Percentiles rank a stretch among this genome's conserved stretches.
These are phyloP conservation scores for Lactarius sanguifluus DNA, from an alignment of 768 basidiomycete species.

Conservation along the genomic window DNA sequence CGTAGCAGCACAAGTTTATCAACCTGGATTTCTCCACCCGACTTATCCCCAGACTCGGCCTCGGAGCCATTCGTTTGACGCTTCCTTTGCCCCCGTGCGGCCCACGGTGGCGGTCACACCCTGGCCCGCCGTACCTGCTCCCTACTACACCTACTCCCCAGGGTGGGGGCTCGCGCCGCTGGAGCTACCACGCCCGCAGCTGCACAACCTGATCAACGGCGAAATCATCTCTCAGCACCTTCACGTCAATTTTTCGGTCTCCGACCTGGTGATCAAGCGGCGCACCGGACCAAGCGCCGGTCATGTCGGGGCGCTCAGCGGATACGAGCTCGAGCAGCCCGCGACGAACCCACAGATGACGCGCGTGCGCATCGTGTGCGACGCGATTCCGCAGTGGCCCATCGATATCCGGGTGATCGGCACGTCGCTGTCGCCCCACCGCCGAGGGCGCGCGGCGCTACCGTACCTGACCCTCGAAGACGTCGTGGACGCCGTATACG, in stretches of 20 bases:
- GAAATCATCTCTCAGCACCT: slow-evolving; percentile 18
- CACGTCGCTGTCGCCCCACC: slow-evolving; percentile 24
- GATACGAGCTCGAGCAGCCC: slow-evolving; percentile 28
- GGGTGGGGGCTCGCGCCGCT: slow-evolving; percentile 8
- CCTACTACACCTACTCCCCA: slow-evolving; percentile 21
- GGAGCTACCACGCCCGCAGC: slow-evolving; percentile 26
- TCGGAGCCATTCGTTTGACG: slow-evolving; percentile 27
- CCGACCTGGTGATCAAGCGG: slow-evolving; percentile 17
- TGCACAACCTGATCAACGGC: slow-evolving; percentile 29
- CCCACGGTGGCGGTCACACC: background rate
- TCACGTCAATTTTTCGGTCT: slow-evolving; percentile 17
- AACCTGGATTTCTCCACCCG: slow-evolving; percentile 17
- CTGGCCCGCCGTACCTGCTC: slow-evolving; percentile 19
- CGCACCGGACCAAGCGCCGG: background rate
- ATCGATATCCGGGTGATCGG: slow-evolving; percentile 25
- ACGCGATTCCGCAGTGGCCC: slow-evolving; percentile 29
- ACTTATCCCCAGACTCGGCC: slow-evolving; percentile 11
- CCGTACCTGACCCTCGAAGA: slow-evolving; percentile 29
- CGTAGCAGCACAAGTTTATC: slow-evolving; percentile 11
- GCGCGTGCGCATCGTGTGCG: slow-evolving; percentile 28
- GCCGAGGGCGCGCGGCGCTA: slow-evolving; percentile 21
- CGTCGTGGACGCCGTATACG: slow-evolving; percentile 21
- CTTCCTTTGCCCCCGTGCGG: slow-evolving; percentile 17
- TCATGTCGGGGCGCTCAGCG: slow-evolving; percentile 2
- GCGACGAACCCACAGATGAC: slow-evolving; percentile 29